Percentiles rank a stretch among this genome's conserved stretches.
Evolutionary conservation across 2,329 filamentous ascomycete genomes (phyloP).

Genomic region (Cephalotrichum gorgonifer): DNA sequence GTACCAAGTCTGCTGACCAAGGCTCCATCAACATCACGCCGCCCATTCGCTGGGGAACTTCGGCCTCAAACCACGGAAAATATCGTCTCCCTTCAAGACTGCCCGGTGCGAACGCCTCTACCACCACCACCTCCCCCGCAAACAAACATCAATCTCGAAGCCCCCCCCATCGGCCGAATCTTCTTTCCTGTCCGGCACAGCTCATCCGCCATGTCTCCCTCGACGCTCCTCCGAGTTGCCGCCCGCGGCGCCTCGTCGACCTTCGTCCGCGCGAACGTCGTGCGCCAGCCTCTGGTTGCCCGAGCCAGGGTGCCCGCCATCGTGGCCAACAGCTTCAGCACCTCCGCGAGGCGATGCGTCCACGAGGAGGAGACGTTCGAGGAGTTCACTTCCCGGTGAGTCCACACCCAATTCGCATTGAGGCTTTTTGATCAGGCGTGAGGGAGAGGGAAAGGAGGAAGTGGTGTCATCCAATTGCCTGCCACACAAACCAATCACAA

Average conservation of each 20-base stretch:
- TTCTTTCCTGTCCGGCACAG: too few species aligned
- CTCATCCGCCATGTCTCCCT: constrained; percentile 48
- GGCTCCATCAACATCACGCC: not conserved
- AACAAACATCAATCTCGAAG: not conserved
- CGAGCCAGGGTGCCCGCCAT: constrained; percentile 41
- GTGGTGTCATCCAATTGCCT: too few species aligned
- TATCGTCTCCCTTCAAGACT: not conserved
- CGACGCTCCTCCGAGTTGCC: constrained; percentile 60
- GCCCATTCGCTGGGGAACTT: constrained; percentile 5
- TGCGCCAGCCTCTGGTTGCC: constrained; percentile 45
- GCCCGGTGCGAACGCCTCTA: not conserved
- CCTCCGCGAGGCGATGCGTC: constrained; percentile 41
- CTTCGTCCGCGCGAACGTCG: constrained; percentile 54
- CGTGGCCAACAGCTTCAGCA: constrained; percentile 52
- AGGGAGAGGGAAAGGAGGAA: not conserved
- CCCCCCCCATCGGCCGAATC: too few species aligned
- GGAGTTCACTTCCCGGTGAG: constrained; percentile 91
- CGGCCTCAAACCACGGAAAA: not conserved
- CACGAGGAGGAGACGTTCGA: constrained; percentile 95
- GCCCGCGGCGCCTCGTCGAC: constrained; percentile 53
- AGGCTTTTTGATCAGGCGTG: too few species aligned
- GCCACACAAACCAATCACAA: too few species aligned
- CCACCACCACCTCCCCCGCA: not conserved
- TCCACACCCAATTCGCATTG: constrained; percentile 1
- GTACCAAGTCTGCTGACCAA: constrained; percentile 8